These are phyloP conservation scores for Cercophora samala DNA, from an alignment of 495 filamentous ascomycete species.

Conservation along the genomic window DNA sequence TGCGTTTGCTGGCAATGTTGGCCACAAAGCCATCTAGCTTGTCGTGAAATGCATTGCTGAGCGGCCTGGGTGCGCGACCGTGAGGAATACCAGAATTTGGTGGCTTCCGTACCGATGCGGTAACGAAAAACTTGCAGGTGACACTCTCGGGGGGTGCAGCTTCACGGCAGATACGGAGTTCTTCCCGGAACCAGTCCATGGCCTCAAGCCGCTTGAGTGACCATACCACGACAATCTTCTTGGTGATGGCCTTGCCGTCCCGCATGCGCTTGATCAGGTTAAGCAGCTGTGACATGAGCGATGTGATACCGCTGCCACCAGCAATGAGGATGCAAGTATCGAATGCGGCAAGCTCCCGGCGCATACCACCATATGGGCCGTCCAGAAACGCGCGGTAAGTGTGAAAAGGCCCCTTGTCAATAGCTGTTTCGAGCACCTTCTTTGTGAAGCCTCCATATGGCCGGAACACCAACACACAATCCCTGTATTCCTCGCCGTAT, in stretches of 20 bases:
- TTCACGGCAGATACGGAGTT: slow-evolving; percentile 83
- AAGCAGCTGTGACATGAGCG: slow-evolving; percentile 82
- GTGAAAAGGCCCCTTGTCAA: slow-evolving; percentile 76
- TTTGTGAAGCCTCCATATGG: slow-evolving; percentile 87
- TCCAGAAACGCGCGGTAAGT: slow-evolving; percentile 89
- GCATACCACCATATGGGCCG: slow-evolving; percentile 93
- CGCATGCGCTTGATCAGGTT: slow-evolving; percentile 93
- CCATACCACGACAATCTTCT: slow-evolving; percentile 87
- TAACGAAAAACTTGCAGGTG: slow-evolving; percentile 92
- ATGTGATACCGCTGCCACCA: slow-evolving; percentile 91
- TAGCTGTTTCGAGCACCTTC: slow-evolving; percentile 70
- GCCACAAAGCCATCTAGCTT: slow-evolving; percentile 80
- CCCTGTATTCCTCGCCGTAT: slow-evolving; percentile 80
- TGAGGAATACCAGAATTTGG: slow-evolving; percentile 29
- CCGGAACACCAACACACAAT: slow-evolving; percentile 85
- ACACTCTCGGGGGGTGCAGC: slow-evolving; percentile 78
- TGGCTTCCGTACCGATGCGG: slow-evolving; percentile 59
- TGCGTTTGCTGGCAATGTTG: slow-evolving; percentile 75
- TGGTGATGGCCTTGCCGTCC: slow-evolving; percentile 87
- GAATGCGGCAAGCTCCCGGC: slow-evolving; percentile 84
- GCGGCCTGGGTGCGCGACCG: slow-evolving; percentile 54
- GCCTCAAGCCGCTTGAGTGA: slow-evolving; percentile 83
- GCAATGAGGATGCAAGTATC: slow-evolving; percentile 91
- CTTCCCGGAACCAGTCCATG: slow-evolving; percentile 98
- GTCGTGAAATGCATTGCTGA: slow-evolving; percentile 71